Base-by-base conservation (phyloP, 495 filamentous ascomycete genomes). In the Penicillium maclennaniae region DNA sequence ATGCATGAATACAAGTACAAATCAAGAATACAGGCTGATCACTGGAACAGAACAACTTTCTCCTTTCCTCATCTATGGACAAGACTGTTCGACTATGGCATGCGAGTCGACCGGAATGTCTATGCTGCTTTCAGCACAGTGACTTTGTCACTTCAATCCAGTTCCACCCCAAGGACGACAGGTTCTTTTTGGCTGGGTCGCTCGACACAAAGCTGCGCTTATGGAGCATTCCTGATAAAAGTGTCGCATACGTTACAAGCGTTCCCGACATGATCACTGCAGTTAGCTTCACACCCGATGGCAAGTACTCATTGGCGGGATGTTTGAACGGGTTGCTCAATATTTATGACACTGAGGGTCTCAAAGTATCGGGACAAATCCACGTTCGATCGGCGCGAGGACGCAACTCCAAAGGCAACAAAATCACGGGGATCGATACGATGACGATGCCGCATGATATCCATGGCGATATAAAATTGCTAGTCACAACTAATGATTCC, bases 201-300 rank as follows among this genome's bases (percentile, higher is more conserved):
- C 75, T 97, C 26, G 93, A 99, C 67, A 89, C 85, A n/a, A 92
- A 91, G 63, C 67, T 99, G 43, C 79, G 93, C 27, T 70, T 99
- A 10, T 99, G 93, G 93, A 96, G 90, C 55, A 99, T 99, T 49
- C 93, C 93, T 0, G 93, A 99, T 63, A 97, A 97, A 67, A 86
- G 81, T 43, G 90, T 99, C 16, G 92, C 92, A 0, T 99, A 84
- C 67, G 89, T 87, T 69, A 88, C 78, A 21, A 84, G 88, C 46
- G 72, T 92, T 3, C 87, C 89, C 0, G 93, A 97, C 57, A 84
- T 95, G 62, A 88, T 97, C 44, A 99, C 93, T 0, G 88, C 95
- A 1, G 92, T 97, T 3, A 85, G 87, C 1, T 99, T 99, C 62
- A 87, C 91, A 0, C 93, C 93, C 0, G 92, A 97, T 67, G 93